Evolutionary conservation across 1,139 yeast genomes (phyloP), one percentile per base, ranked within the genome.

Genomic region (Magnusiomyces ingens): DNA sequence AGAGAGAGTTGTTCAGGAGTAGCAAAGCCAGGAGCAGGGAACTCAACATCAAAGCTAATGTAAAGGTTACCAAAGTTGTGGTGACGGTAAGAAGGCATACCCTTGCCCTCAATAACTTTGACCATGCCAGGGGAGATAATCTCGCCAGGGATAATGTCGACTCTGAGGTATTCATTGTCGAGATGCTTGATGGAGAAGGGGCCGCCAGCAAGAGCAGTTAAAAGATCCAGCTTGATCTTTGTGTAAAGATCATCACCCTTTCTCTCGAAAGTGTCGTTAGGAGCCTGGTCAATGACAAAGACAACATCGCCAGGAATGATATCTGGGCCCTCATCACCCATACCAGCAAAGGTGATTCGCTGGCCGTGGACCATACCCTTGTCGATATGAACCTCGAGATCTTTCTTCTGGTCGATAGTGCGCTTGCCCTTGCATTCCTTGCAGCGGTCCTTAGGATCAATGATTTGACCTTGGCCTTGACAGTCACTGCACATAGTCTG

Each of bases 321-420:
- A 69, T 85, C 90, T 56, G 99, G 99, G 62, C 88, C 95, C 73
- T 93, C 97, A 73, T 94, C 99, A 67, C 98, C 98, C 76, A 91
- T 97, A 61, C 97, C 98, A 64, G 82, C 78, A 76, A 91, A 93
- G 4, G 84, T 89, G 65, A 94, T 80, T 73, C 84, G 84, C 75
- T 91, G 96, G 56, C 97, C 97, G 67, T 90, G 87, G 67, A 79
- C 84, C 98, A 93, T 93, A 76, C 99, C 99, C 65, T 95, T 95
- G 70, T 90, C 96, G 67, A 93, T 81, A 72, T 91, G 89, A 57
- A 93, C 98, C 74, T 91, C 94, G 67, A 93, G 77, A 59, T 93
- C 85, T 78, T 93, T 93, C 76, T 96, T 84, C 76, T 93, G 98
- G 61, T 80, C 79, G 60, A 76, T 75, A 52, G 91, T 84, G 79